Percentiles rank a stretch among this genome's conserved stretches.
These are phyloP conservation scores for Solanum pimpinellifolium DNA, from an alignment of 257 asterid genomes.

Conservation along the genomic window DNA sequence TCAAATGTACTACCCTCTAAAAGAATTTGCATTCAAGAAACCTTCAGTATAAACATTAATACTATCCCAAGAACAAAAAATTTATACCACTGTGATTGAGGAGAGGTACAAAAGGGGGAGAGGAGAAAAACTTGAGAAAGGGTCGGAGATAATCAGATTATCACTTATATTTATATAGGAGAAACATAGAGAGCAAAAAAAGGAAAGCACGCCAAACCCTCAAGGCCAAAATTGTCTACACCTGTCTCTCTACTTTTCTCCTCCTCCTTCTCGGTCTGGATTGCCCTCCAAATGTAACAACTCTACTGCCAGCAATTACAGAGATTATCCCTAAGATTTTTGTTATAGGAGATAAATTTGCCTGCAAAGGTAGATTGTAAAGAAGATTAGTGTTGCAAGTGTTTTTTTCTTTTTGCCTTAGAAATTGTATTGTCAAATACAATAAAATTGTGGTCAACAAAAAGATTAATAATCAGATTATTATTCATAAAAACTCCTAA, in stretches of 20 bases:
- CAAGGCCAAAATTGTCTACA: background rate
- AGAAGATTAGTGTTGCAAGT: background rate
- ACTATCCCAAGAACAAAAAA: background rate
- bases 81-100: background rate
- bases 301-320: background rate
- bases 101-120: background rate
- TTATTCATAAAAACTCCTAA: background rate
- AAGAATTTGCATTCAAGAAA: conserved; percentile 27
- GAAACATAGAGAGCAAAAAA: background rate
- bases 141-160: conserved; percentile 15
- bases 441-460: background rate
- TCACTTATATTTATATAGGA: background rate
- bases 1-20: conserved; percentile 13
- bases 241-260: background rate
- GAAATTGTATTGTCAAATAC: background rate
- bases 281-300: background rate
- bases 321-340: background rate
- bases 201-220: background rate
- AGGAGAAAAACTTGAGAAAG: conserved; percentile 12
- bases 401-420: background rate
- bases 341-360: background rate
- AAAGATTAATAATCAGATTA: background rate
- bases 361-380: background rate
- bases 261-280: background rate
- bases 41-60: background rate